Evolutionary conservation across 1,284 basidiomycete species (phyloP), one percentile per base, ranked within the genome.

Genomic region (Trichosporon asahii): DNA sequence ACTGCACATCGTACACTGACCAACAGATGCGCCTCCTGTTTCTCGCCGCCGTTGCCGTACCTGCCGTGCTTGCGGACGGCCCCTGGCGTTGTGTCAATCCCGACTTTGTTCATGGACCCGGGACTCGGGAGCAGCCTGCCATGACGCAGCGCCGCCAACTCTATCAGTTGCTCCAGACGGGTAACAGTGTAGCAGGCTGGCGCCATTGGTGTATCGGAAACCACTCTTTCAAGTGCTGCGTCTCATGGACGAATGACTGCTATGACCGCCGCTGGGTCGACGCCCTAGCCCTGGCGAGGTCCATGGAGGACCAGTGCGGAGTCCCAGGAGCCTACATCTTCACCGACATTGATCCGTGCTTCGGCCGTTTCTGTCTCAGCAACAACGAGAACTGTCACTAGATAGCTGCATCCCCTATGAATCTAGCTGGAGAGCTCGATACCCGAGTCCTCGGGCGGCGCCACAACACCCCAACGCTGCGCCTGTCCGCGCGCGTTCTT

Each of bases 401-500:
- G 15, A 4, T 44, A 44, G 40, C 18, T 44, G 40, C 40, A 44
- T 44, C 15, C 18, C 12, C 40, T 44, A 44, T 44, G 40, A n/a
- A 44, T 44, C 18, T 53, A 53, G 49, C 49, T 53, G 25, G 65
- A 66, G 21, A 72, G 68, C 53, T 95, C 94, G 71, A 95, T 85
- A 80, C 94, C 93, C 57, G 93, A 95, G 85, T 95, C 93, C 63
- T 85, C 85, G 71, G 83, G 85, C 68, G 91, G 90, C 57, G 85
- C 83, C 75, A 44, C 37, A 88, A 88, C 73, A 21, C 91, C 89
- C 73, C 88, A 87, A 76, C 88, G 86, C 72, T 88, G 84, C 64
- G 93, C 91, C 69, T 94, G 84, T 71, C 95, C 95, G 60, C 86
- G 76, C 3, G 90, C 88, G 77, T 98, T 92, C 87, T 95, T 95